Evolutionary conservation across 805 yeast species (phyloP).

Genomic region (Starmerella stellata): DNA sequence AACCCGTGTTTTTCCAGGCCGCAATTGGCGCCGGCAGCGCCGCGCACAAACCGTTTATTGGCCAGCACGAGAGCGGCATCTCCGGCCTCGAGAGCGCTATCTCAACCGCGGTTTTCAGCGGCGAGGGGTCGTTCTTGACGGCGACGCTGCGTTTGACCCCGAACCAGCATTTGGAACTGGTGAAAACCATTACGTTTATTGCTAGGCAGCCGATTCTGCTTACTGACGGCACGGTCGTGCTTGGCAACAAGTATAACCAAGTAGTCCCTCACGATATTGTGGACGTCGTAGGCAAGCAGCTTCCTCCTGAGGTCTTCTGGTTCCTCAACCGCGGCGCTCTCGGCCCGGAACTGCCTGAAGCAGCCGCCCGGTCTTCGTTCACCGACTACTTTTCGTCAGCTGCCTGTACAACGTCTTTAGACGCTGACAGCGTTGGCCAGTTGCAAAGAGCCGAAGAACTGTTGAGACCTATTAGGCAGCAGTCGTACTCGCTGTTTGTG

Average conservation of each 20-base stretch:
- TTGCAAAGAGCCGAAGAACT: conserved; percentile 32
- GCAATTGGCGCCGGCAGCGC: conserved; percentile 49
- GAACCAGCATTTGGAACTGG: conserved; percentile 44
- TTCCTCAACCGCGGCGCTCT: conserved; percentile 65
- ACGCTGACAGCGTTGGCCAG: conserved; percentile 15
- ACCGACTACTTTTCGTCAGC: conserved; percentile 30
- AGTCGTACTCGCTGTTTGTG: conserved; percentile 48
- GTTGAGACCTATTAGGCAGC: conserved; percentile 34
- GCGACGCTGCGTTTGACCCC: conserved; percentile 6
- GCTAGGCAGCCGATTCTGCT: conserved; percentile 59
- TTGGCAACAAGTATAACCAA: conserved; percentile 30
- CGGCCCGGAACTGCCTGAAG: conserved; percentile 43
- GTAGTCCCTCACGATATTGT: conserved; percentile 60
- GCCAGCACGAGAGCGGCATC: not conserved
- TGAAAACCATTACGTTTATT: conserved; percentile 29
- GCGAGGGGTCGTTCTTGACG: conserved; percentile 11
- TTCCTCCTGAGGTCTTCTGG: conserved; percentile 71
- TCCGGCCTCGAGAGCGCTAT: not conserved
- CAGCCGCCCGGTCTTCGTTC: conserved; percentile 45
- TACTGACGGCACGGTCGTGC: conserved; percentile 48
- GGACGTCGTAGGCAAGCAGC: conserved; percentile 61
- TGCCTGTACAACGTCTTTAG: not conserved
- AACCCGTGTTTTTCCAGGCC: conserved; percentile 55
- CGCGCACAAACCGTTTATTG: conserved; percentile 30
- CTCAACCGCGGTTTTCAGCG: conserved; percentile 2